Evolutionary conservation across 139 green algal genomes (phyloP).

Genomic region (Chlorokybus atmophyticus): DNA sequence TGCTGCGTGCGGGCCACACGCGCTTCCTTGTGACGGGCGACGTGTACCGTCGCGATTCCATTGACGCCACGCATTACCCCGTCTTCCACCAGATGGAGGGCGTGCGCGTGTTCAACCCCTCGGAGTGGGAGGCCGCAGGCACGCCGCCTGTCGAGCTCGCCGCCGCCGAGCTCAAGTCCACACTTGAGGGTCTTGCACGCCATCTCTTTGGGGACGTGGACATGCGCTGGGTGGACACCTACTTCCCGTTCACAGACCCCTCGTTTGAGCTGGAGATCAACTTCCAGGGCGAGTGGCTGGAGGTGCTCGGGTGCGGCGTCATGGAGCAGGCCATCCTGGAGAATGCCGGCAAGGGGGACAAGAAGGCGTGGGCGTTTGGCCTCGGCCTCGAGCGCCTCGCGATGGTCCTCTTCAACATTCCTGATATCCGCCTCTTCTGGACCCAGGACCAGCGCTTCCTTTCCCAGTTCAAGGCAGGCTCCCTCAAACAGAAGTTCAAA

Average conservation of each 20-base stretch:
- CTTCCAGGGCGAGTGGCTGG: conserved; percentile 87
- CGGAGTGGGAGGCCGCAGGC: conserved; percentile 49
- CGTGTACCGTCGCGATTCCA: conserved; percentile 88
- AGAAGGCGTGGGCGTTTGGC: conserved; percentile 78
- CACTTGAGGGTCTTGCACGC: conserved; percentile 75
- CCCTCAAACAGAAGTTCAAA: conserved; percentile 73
- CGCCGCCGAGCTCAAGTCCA: conserved; percentile 71
- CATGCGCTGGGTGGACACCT: conserved; percentile 89
- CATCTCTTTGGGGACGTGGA: conserved; percentile 77
- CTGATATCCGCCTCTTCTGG: conserved; percentile 97
- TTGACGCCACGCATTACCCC: conserved; percentile 97
- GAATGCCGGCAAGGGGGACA: conserved; percentile 26
- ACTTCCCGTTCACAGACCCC: conserved; percentile 98
- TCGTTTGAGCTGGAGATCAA: conserved; percentile 97
- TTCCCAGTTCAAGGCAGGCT: conserved; percentile 44
- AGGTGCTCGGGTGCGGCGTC: conserved; percentile 96
- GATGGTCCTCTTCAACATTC: conserved; percentile 97
- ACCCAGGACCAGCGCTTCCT: conserved; percentile 70
- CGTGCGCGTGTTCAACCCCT: conserved; percentile 48
- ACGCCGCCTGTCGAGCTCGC: conserved; percentile 36
- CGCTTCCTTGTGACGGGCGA: conserved; percentile 92
- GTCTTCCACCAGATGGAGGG: conserved; percentile 99
- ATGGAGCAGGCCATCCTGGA: conserved; percentile 88
- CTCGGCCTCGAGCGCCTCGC: conserved; percentile 91
- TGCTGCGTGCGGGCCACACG: conserved; percentile 55